Evolutionary conservation across 768 basidiomycete genomes (phyloP).

Genomic region (Podaxis sp.): DNA sequence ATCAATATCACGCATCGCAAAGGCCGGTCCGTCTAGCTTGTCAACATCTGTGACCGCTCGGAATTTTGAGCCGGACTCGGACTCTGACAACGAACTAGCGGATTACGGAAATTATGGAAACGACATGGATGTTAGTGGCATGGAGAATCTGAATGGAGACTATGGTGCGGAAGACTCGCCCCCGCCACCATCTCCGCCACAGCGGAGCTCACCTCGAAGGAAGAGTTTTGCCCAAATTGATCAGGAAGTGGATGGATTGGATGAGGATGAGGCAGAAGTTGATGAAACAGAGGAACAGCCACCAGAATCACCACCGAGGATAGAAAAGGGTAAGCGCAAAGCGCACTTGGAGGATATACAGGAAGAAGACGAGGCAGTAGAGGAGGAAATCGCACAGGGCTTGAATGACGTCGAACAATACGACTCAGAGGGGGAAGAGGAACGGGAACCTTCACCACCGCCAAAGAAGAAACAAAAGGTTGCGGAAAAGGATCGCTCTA

Average conservation of each 20-base stretch:
- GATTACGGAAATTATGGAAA: constrained; percentile 26
- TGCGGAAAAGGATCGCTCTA: constrained; percentile 19
- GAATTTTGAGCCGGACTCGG: constrained; percentile 31
- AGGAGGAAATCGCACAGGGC: constrained; percentile 43
- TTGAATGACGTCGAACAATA: constrained; percentile 38
- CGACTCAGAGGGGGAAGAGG: constrained; percentile 29
- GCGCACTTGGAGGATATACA: constrained; percentile 37
- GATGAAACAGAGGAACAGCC: constrained; percentile 31
- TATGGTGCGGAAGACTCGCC: constrained; percentile 24
- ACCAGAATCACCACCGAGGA: constrained; percentile 26
- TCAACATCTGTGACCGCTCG: constrained; percentile 31
- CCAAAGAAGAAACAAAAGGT: constrained; percentile 38
- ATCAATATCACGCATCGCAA: constrained; percentile 33
- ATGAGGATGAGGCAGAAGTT: constrained; percentile 27
- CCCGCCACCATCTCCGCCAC: constrained; percentile 3
- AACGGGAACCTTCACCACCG: constrained; percentile 26
- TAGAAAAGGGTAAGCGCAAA: constrained; percentile 43
- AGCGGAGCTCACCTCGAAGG: constrained; percentile 27
- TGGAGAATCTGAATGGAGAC: constrained; percentile 27
- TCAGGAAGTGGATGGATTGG: constrained; percentile 47
- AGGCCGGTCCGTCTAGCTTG: constrained; percentile 41
- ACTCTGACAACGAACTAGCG: constrained; percentile 29
- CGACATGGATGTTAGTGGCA: constrained; percentile 24
- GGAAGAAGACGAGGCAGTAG: constrained; percentile 42
- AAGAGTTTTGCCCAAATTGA: constrained; percentile 50